Base-by-base conservation (phyloP, 176 grass and related monocot genomes). In the Musa troglodytarum region DNA sequence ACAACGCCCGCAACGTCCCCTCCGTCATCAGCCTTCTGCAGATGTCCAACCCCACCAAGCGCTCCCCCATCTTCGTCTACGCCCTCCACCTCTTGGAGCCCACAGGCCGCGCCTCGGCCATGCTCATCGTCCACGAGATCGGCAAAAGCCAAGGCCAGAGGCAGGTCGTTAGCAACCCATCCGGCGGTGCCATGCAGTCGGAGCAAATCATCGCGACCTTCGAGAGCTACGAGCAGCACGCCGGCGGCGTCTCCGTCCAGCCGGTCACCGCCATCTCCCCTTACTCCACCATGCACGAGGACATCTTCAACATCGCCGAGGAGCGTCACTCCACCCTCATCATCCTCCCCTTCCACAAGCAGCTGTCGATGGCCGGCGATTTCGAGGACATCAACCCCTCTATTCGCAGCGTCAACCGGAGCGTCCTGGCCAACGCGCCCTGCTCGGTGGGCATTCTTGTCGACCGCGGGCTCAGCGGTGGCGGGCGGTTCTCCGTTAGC, bases 381-480 rank as follows among this genome's bases (percentile, higher is more conserved):
- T 79, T 91, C 71, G 82, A 91, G 85, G 68, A 80, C 9, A 82
- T 85, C 80, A 88, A 85, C 75, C 79, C 89, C 2, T 21, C 77
- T 25, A 77, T 91, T 10, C 69, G 77, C 26, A 50, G 53, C 12
- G 65, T 87, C 80, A 91, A 91, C 62, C 82, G 88, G 79, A 87
- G 79, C 79, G 72, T 87, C 65, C 84, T 90, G 77, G 50, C 68
- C 13, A 69, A 77, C 6, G 63, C 92, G 34, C 92, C 92, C 1
- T 96, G 92, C 82, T 92, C 92, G 0, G 52, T 96, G 10, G 92
- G 71, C 43, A 83, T 96, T 86, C 88, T 96, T 53, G 86, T 96
- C 21, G 88, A 96, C 82, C 86, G 81, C 1, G 88, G 92, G 10
- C 77, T 96, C 73, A 91, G 85, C 80, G 82, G 83, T 59, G 68